These are phyloP conservation scores for Chlorella sp. DNA, from an alignment of 139 green algal species.

Conservation along the genomic window DNA sequence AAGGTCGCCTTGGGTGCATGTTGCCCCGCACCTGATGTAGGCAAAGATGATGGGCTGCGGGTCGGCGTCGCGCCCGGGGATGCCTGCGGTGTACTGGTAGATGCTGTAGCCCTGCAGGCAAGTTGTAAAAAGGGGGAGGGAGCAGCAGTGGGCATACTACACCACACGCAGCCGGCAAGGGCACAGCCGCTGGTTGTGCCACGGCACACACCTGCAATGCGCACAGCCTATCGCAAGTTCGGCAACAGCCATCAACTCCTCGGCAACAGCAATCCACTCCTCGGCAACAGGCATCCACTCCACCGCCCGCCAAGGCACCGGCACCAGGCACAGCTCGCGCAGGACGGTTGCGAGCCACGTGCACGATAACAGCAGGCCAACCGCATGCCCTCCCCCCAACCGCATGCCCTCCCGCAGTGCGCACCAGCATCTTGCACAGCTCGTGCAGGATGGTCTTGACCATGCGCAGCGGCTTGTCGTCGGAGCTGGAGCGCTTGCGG, in stretches of 20 bases:
- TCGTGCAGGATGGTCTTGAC: conserved; percentile 97
- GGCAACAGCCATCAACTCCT: too few species aligned
- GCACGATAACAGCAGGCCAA: too few species aligned
- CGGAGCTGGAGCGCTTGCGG: conserved; percentile 67
- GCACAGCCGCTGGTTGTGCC: too few species aligned
- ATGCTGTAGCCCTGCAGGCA: conserved; percentile 64
- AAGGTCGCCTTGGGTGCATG: too few species aligned
- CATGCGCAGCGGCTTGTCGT: conserved; percentile 98
- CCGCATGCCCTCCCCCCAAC: background rate
- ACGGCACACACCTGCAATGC: too few species aligned
- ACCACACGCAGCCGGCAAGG: background rate
- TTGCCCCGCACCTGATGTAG: conserved; percentile 80
- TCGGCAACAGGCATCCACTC: too few species aligned
- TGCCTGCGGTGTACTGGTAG: conserved; percentile 57
- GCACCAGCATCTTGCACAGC: conserved; percentile 80
- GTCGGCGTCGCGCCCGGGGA: conserved; percentile 58
- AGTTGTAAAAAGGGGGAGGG: too few species aligned
- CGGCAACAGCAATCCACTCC: too few species aligned
- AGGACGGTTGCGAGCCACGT: too few species aligned
- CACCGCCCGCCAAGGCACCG: too few species aligned
- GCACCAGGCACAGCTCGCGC: too few species aligned
- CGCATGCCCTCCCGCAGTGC: background rate
- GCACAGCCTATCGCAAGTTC: too few species aligned
- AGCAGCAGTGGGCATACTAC: background rate
- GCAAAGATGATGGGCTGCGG: conserved; percentile 85